Conservation (phyloP, 306 rosid genomes). For the Cucurbita maxima region DNA sequence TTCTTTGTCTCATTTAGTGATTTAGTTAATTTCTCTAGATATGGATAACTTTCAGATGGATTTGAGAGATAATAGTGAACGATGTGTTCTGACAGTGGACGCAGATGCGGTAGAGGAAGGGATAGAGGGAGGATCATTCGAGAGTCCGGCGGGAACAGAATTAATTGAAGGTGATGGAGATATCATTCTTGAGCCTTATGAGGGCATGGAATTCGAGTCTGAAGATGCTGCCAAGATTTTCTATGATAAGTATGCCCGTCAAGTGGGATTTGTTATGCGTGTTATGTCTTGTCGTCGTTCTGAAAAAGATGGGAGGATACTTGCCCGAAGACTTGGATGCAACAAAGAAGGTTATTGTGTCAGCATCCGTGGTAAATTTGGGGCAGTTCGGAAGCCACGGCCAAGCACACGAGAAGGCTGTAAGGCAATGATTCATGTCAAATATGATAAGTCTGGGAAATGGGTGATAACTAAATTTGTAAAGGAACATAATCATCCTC, state of each 20-base stretch:
- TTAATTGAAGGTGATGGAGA: constrained; percentile 27
- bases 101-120: constrained; percentile 39
- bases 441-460: constrained; percentile 71
- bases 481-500: constrained; percentile 82
- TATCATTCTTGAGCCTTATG: constrained; percentile 51
- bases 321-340: constrained; percentile 90
- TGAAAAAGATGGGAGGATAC: constrained; percentile 88
- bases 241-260: constrained; percentile 80
- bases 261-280: constrained; percentile 82
- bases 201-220: constrained; percentile 81
- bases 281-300: constrained; percentile 98
- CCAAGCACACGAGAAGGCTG: constrained; percentile 94
- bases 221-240: constrained; percentile 95
- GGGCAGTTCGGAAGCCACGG: constrained; percentile 66
- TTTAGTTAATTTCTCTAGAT: background rate
- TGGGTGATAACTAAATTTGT: constrained; percentile 90
- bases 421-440: constrained; percentile 91
- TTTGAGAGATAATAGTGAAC: constrained; percentile 11
- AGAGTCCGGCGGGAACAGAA: constrained; percentile 28
- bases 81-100: constrained; percentile 44
- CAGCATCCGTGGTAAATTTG: constrained; percentile 63
- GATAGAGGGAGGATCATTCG: constrained; percentile 21
- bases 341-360: constrained; percentile 84
- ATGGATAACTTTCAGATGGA: constrained; percentile 9
- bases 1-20: background rate